Evolutionary conservation across 2,329 filamentous ascomycete genomes (phyloP), one percentile per base, ranked within the genome.

Genomic region (Pleomassaria siparia): DNA sequence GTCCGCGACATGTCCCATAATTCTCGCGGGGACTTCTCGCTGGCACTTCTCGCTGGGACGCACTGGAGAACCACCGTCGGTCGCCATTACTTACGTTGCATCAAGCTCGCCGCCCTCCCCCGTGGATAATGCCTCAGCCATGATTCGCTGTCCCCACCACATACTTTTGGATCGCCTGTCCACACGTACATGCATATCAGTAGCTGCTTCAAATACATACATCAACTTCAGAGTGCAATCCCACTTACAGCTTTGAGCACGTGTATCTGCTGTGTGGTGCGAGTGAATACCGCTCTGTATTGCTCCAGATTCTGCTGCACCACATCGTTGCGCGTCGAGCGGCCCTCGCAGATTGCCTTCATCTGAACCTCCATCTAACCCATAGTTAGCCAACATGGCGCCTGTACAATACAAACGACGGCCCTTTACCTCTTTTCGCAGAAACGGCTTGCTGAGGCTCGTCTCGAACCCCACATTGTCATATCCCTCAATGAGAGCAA

Each of bases 331-430:
- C 84, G 86, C 26, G 86, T 88, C 55, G 84, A 87, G 43, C 82
- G 84, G 21, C 94, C 94, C 50, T 92, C 91, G 72, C 94, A 97
- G 47, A 99, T 96, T 48, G 89, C 89, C 68, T 91, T 94, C 92
- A 99, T 96, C 69, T 91, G 89, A 52, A 90, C 75, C 72, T 99
- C 94, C 90, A 96, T 96, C 77, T 79, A 56, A n/a, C 50, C 42
- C 43, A 51, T 16, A 15, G 49, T 63, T 51, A 62, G 56, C 22
- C 39, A 32, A 35, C 36, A 15, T 44, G 18, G 15, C 29, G 3
- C 20, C 29, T 21, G 28, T 30, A 33, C 16, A 16, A 15, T 21
- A 18, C 41, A 20, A 9, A 13, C 15, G 20, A 20, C n/a, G n/a
- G n/a, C 21, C 30, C 58, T 68, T 60, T 64, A 77, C 76, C 67